Evolutionary conservation across 1,284 basidiomycete species (phyloP).

Genomic region (Sanghuangporus sanghuang): DNA sequence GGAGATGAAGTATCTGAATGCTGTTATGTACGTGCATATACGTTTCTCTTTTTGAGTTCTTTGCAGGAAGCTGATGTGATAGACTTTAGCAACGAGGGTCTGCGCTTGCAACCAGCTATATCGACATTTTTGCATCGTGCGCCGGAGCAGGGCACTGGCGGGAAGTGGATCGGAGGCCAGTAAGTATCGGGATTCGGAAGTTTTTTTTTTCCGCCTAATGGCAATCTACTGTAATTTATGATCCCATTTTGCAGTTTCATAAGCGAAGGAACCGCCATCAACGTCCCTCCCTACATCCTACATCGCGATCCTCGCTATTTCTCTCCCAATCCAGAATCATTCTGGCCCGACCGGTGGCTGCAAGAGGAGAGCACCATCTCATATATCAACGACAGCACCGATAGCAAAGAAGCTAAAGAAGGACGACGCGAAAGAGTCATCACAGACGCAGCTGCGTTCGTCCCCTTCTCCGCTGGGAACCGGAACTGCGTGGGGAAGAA

Average conservation of each 20-base stretch:
- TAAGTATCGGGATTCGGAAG: neutral
- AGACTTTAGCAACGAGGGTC: conserved; percentile 8
- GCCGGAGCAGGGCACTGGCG: conserved; percentile 13
- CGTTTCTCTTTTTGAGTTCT: neutral
- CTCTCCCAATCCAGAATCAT: conserved; percentile 32
- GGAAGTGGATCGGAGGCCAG: conserved; percentile 14
- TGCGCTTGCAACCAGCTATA: conserved; percentile 13
- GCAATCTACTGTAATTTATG: neutral
- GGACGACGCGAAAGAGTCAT: neutral
- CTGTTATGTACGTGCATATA: conserved; percentile 26
- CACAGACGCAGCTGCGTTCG: conserved; percentile 33
- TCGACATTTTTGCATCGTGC: conserved; percentile 13
- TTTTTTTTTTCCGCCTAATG: neutral
- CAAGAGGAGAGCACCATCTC: neutral
- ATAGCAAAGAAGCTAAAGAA: neutral
- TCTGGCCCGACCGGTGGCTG: conserved; percentile 42
- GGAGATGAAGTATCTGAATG: conserved; percentile 29
- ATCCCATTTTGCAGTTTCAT: conserved; percentile 32
- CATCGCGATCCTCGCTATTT: conserved; percentile 39
- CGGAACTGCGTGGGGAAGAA: conserved; percentile 31
- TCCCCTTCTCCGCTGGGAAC: conserved; percentile 32
- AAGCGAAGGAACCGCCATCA: conserved; percentile 44
- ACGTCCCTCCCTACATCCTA: conserved; percentile 42
- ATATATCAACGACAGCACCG: too few relatives aligned
- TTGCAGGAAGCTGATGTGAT: too few relatives aligned